Evolutionary conservation across 2,329 filamentous ascomycete genomes (phyloP).

Genomic region (Colletotrichum paranaense): DNA sequence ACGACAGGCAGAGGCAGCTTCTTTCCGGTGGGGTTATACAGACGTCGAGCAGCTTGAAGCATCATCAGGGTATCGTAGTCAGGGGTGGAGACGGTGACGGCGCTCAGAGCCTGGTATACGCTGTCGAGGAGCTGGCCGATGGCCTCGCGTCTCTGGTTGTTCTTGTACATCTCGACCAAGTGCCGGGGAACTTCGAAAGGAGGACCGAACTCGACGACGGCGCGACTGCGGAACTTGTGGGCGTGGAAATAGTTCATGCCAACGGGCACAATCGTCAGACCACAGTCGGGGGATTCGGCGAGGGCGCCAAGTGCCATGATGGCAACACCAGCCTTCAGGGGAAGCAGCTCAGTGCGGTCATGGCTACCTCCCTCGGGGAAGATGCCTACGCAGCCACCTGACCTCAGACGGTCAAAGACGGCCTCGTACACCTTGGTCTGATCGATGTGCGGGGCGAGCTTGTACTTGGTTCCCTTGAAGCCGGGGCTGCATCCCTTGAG

Average conservation of each 20-base stretch:
- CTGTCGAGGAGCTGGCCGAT: conserved; percentile 87
- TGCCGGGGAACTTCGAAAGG: conserved; percentile 87
- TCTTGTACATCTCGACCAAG: conserved; percentile 86
- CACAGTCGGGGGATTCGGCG: conserved; percentile 85
- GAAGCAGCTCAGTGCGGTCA: conserved; percentile 90
- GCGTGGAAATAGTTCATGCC: conserved; percentile 99
- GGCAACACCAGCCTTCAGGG: conserved; percentile 94
- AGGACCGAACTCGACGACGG: conserved; percentile 93
- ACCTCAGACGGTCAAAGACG: conserved; percentile 85
- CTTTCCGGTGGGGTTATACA: conserved; percentile 95
- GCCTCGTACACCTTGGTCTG: conserved; percentile 94
- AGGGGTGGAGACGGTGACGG: conserved; percentile 91
- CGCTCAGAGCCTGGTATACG: conserved; percentile 84
- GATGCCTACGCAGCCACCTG: conserved; percentile 92
- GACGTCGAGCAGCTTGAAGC: conserved; percentile 90
- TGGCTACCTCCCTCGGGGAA: conserved; percentile 98
- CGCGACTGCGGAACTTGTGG: conserved; percentile 96
- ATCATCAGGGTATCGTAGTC: conserved; percentile 98
- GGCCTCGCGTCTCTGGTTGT: conserved; percentile 85
- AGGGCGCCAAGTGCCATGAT: conserved; percentile 97
- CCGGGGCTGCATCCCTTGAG: conserved; percentile 66
- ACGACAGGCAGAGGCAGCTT: conserved; percentile 92
- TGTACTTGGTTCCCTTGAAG: conserved; percentile 84
- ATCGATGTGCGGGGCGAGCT: conserved; percentile 91
- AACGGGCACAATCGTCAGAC: conserved; percentile 93